phyloP scores from a whole-genome alignment of 768 basidiomycete species.

The Lepiota venenata region DNA sequence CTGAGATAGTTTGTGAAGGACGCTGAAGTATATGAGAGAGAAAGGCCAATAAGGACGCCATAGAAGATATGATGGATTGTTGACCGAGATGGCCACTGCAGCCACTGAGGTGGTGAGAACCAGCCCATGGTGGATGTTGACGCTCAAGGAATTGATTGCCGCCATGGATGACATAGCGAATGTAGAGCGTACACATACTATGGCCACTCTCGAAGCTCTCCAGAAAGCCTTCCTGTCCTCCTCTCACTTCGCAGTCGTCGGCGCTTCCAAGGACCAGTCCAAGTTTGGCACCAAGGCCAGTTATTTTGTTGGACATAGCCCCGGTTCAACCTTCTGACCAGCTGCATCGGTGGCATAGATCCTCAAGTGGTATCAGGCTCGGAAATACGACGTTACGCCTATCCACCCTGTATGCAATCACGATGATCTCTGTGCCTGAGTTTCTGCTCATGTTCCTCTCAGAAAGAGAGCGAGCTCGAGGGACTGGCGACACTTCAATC shows the following conservation, averaged over 20 bases:
- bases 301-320: neutral
- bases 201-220: slow-evolving; percentile 24
- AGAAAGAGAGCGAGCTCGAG: slow-evolving; percentile 74
- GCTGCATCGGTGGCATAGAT: slow-evolving; percentile 41
- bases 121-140: slow-evolving; percentile 17
- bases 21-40: slow-evolving; percentile 70
- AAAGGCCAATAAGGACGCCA: slow-evolving; percentile 67
- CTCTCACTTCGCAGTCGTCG: slow-evolving; percentile 71
- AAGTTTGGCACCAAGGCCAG: slow-evolving; percentile 78
- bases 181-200: too few relatives aligned
- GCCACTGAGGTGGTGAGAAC: slow-evolving; percentile 22
- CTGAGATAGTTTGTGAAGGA: slow-evolving; percentile 56
- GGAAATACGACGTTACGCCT: slow-evolving; percentile 60
- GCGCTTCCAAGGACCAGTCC: slow-evolving; percentile 73
- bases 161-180: too few relatives aligned
- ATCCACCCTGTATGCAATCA: slow-evolving; percentile 61
- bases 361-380: slow-evolving; percentile 70
- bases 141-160: too few relatives aligned
- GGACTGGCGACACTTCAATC: slow-evolving; percentile 54
- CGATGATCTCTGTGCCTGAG: too few relatives aligned
- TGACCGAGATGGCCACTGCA: slow-evolving; percentile 34
- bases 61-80: slow-evolving; percentile 34
- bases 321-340: neutral
- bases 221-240: slow-evolving; percentile 63
- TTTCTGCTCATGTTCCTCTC: slow-evolving; percentile 1